phyloP scores from a whole-genome alignment of 345 rosid species.

The Carallia brachiata region DNA sequence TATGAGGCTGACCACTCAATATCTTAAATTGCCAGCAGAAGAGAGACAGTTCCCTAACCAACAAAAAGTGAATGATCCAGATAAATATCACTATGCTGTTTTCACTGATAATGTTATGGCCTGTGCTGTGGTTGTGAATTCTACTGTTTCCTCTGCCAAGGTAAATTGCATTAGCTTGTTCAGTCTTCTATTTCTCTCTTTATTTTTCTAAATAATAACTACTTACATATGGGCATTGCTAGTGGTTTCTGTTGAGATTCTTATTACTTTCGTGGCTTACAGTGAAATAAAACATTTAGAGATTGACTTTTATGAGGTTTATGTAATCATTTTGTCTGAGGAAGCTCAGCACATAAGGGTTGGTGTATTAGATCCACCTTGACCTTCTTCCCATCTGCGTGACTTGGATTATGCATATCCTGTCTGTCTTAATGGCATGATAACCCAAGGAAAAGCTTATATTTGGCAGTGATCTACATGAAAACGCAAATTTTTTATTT shows the following conservation, averaged over 20 bases:
- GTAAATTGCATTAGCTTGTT: constrained; percentile 35
- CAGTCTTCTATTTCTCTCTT: neutral
- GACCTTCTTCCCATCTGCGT: too few species aligned
- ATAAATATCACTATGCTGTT: constrained; percentile 30
- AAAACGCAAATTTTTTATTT: too few species aligned
- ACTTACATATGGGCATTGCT: too few species aligned
- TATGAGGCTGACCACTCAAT: constrained; percentile 25
- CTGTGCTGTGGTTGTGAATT: constrained; percentile 33
- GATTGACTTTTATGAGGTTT: too few species aligned
- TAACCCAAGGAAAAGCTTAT: too few species aligned
- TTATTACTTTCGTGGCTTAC: neutral
- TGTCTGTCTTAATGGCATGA: too few species aligned
- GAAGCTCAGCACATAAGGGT: too few species aligned
- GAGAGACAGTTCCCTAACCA: constrained; percentile 69
- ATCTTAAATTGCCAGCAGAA: constrained; percentile 51
- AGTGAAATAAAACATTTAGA: neutral
- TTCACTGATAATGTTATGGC: constrained; percentile 29
- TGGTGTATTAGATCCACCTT: too few species aligned
- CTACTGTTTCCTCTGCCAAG: constrained; percentile 45
- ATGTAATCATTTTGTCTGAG: too few species aligned
- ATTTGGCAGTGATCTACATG: too few species aligned
- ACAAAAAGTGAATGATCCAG: constrained; percentile 45
- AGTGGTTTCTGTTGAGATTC: neutral
- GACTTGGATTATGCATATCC: too few species aligned
- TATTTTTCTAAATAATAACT: neutral